A percentile compares a stretch with the other conserved stretches of the same genome.
Evolutionary conservation across 2,329 filamentous ascomycete species (phyloP).

Genomic region (Aspergillus luchuensis): DNA sequence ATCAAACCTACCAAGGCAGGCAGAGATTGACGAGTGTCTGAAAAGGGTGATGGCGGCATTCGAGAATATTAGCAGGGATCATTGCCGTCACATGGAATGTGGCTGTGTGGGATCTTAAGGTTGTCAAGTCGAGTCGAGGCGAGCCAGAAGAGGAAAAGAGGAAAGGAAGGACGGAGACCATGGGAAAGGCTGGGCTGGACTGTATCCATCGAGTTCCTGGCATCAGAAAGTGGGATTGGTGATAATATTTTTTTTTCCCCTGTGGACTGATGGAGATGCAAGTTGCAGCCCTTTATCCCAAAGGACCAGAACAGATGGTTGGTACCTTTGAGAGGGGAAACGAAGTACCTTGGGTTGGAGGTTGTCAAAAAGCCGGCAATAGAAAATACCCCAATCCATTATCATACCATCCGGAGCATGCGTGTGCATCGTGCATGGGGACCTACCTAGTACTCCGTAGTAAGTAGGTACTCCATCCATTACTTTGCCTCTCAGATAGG

Average conservation of each 20-base stretch:
- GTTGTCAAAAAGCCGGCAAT: neutral
- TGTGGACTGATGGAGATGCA: neutral
- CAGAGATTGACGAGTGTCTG: neutral
- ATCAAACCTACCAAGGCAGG: neutral
- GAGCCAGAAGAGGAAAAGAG: neutral
- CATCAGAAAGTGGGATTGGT: neutral
- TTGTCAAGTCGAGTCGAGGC: neutral
- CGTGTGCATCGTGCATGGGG: neutral
- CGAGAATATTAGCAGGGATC: slow-evolving; percentile 1
- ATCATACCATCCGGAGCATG: slow-evolving; percentile 8
- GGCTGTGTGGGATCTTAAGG: slow-evolving; percentile 4
- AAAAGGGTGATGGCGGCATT: neutral
- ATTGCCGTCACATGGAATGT: slow-evolving; percentile 5
- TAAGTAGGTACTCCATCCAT: neutral
- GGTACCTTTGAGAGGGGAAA: neutral
- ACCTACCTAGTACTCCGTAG: neutral
- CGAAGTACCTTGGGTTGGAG: neutral
- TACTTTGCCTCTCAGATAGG: no score
- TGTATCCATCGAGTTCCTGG: slow-evolving; percentile 6
- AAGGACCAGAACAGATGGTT: neutral
- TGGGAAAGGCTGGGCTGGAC: neutral
- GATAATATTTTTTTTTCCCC: neutral
- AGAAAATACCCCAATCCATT: neutral
- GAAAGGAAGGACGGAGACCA: neutral
- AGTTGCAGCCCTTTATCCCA: neutral